Evolutionary conservation across 345 rosid genomes (phyloP).

Genomic region (Mangifera indica): DNA sequence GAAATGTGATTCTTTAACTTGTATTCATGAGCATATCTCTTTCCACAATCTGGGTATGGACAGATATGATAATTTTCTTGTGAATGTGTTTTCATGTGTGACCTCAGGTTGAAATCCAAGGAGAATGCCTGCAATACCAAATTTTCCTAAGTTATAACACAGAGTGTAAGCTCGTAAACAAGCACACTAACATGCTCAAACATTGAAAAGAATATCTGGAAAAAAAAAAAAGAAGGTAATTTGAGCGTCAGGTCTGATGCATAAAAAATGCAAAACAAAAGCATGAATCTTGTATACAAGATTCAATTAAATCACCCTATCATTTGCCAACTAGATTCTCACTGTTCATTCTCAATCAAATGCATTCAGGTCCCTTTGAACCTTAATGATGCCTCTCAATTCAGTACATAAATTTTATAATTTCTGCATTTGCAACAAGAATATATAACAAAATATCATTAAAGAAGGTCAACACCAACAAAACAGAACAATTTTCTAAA

Average conservation of each 20-base stretch:
- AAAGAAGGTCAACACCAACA: too few relatives aligned
- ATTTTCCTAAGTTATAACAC: slow-evolving; percentile 10
- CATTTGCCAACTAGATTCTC: background rate
- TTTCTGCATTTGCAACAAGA: too few relatives aligned
- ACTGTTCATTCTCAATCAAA: background rate
- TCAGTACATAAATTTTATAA: too few relatives aligned
- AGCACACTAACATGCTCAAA: background rate
- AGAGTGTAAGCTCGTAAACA: background rate
- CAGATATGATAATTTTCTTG: slow-evolving; percentile 97
- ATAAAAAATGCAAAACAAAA: slow-evolving; percentile 4
- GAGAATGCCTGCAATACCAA: slow-evolving; percentile 81
- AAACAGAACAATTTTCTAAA: too few relatives aligned
- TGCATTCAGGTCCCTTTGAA: too few relatives aligned
- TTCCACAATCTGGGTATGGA: slow-evolving; percentile 87
- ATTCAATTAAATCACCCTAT: background rate
- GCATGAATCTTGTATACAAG: background rate
- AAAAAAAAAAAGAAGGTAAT: background rate
- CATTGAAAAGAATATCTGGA: slow-evolving; percentile 3
- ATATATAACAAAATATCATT: too few relatives aligned
- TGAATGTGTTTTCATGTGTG: slow-evolving; percentile 98
- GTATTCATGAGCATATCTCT: slow-evolving; percentile 99
- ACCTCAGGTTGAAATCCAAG: slow-evolving; percentile 91
- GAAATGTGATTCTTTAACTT: slow-evolving; percentile 85
- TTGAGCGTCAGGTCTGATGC: too few relatives aligned
- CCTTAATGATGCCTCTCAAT: too few relatives aligned